Conservation (phyloP, 305 asterid species). For the Ilex paraguariensis region DNA sequence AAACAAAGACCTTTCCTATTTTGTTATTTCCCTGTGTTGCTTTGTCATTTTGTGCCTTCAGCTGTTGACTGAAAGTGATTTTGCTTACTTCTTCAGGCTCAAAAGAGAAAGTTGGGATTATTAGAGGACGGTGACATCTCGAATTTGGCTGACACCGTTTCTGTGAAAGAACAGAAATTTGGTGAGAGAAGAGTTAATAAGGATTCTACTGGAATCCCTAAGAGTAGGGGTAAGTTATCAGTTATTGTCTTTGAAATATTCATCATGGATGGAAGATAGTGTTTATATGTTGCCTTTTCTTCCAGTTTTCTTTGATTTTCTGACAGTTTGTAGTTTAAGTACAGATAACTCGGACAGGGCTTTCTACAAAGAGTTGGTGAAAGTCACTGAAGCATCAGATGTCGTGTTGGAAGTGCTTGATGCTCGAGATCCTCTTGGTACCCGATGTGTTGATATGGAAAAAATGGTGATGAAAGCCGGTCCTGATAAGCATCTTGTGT, state of each 20-base stretch:
- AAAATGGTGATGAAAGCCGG: slow-evolving; percentile 79
- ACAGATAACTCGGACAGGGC: slow-evolving; percentile 73
- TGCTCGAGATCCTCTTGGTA: slow-evolving; percentile 97
- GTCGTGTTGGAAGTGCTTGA: slow-evolving; percentile 96
- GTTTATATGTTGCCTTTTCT: not conserved
- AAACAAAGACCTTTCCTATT: too few species aligned
- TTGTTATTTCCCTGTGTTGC: too few species aligned
- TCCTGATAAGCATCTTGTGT: slow-evolving; percentile 68
- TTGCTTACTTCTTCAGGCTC: slow-evolving; percentile 36
- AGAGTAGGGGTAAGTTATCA: slow-evolving; percentile 42
- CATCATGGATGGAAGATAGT: slow-evolving; percentile 1
- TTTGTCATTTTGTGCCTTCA: too few species aligned
- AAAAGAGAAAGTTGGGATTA: slow-evolving; percentile 74
- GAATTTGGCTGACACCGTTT: slow-evolving; percentile 12
- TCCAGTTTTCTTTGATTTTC: slow-evolving; percentile 1
- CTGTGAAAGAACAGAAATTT: slow-evolving; percentile 25
- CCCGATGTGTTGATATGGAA: slow-evolving; percentile 92
- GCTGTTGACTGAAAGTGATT: not conserved
- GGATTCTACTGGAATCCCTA: slow-evolving; percentile 21
- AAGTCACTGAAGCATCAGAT: slow-evolving; percentile 89
- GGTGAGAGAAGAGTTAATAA: slow-evolving; percentile 32
- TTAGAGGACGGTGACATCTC: slow-evolving; percentile 53
- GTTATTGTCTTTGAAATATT: not conserved
- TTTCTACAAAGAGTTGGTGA: slow-evolving; percentile 86
- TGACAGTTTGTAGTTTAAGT: slow-evolving; percentile 2